These are phyloP conservation scores for Gautieria morchelliformis DNA, from an alignment of 768 basidiomycete species.

Conservation along the genomic window DNA sequence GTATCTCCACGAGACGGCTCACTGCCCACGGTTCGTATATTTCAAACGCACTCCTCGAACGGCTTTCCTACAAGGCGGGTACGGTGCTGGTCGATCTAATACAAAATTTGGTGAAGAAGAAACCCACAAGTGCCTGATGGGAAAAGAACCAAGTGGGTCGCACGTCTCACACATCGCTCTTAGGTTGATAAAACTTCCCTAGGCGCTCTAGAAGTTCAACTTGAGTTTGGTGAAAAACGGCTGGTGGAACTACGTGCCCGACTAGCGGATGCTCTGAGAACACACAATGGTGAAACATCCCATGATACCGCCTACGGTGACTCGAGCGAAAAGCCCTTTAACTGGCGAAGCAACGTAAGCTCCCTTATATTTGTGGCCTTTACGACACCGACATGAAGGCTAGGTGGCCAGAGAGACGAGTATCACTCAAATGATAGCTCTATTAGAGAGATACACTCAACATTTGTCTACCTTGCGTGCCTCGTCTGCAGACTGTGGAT, in stretches of 20 bases:
- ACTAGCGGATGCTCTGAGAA: not conserved
- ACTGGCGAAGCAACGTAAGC: not conserved
- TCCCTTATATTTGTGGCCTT: not conserved
- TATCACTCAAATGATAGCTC: conserved; percentile 23
- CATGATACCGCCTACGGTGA: no score
- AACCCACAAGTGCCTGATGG: conserved; percentile 74
- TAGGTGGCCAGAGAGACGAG: not conserved
- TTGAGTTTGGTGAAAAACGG: conserved; percentile 46
- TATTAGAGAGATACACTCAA: conserved; percentile 53
- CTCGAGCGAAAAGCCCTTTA: no score
- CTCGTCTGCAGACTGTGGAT: conserved; percentile 21
- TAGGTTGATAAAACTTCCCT: conserved; percentile 3
- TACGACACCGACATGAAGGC: not conserved
- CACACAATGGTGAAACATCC: no score
- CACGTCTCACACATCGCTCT: conserved; percentile 2
- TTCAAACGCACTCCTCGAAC: conserved; percentile 39
- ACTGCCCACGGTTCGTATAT: conserved; percentile 77
- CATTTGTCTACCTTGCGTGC: conserved; percentile 41
- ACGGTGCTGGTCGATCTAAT: conserved; percentile 11
- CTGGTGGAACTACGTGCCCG: conserved; percentile 36
- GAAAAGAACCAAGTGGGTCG: conserved; percentile 55
- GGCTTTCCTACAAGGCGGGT: not conserved
- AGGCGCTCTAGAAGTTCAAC: conserved; percentile 62
- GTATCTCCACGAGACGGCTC: conserved; percentile 61
- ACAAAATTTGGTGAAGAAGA: conserved; percentile 84